Evolutionary conservation across 202 grass and related monocot species (phyloP).

Genomic region (Musa balbisiana): DNA sequence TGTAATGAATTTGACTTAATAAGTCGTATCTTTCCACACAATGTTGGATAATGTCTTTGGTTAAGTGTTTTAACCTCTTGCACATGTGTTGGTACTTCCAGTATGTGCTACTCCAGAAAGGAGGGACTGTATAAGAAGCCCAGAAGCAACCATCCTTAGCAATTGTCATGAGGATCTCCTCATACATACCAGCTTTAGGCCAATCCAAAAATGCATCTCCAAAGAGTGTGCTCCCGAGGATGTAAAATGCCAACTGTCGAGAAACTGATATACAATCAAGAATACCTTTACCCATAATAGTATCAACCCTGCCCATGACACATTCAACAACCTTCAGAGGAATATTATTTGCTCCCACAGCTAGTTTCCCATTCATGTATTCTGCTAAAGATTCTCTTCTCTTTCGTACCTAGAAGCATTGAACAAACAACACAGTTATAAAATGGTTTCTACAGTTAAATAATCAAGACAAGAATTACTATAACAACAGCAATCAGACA

Average conservation of each 20-base stretch:
- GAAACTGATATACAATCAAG: slow-evolving; percentile 56
- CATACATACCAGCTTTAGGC: slow-evolving; percentile 52
- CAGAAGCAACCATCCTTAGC: slow-evolving; percentile 82
- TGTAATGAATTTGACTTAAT: slow-evolving; percentile 23
- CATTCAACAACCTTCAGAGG: slow-evolving; percentile 43
- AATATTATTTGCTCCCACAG: slow-evolving; percentile 14
- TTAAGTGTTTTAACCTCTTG: slow-evolving; percentile 52
- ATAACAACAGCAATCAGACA: neutral
- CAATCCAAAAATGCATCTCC: slow-evolving; percentile 74
- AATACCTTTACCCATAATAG: slow-evolving; percentile 38
- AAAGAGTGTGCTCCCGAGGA: slow-evolving; percentile 60
- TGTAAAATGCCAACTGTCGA: slow-evolving; percentile 62
- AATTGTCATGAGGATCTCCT: slow-evolving; percentile 73
- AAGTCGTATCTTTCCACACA: slow-evolving; percentile 26
- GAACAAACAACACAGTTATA: neutral
- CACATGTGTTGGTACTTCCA: slow-evolving; percentile 57
- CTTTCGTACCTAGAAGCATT: slow-evolving; percentile 51
- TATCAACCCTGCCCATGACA: slow-evolving; percentile 36
- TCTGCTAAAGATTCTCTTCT: slow-evolving; percentile 61
- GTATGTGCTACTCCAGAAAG: slow-evolving; percentile 79
- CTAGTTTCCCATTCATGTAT: slow-evolving; percentile 60
- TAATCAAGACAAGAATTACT: neutral
- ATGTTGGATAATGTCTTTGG: slow-evolving; percentile 42
- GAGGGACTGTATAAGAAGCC: slow-evolving; percentile 67
- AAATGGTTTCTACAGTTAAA: slow-evolving; percentile 1